phyloP scores from a whole-genome alignment of 1,139 yeast species.

The Diutina rugosa region DNA sequence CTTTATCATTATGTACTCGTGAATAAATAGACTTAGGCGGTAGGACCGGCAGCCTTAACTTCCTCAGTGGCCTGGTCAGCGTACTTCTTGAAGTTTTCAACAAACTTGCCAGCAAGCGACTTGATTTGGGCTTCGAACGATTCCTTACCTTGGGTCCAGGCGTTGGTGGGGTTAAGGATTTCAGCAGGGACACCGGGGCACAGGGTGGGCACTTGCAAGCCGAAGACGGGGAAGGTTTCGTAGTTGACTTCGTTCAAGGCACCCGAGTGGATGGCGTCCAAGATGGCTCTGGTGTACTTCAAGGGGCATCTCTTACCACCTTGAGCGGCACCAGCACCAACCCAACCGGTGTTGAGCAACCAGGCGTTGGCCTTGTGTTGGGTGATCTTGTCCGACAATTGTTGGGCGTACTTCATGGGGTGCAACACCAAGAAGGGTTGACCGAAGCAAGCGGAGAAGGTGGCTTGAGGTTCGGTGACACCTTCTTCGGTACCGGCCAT shows the following conservation, averaged over 20 bases:
- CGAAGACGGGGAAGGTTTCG: conserved; percentile 79
- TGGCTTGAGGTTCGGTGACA: conserved; percentile 95
- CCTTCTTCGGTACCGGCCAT: conserved; percentile 99
- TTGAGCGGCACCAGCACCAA: conserved; percentile 81
- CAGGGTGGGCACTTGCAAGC: conserved; percentile 73
- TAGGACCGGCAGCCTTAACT: conserved; percentile 90
- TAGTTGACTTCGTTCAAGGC: conserved; percentile 67
- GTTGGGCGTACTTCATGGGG: conserved; percentile 97
- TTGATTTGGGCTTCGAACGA: conserved; percentile 61
- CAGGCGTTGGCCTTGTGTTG: conserved; percentile 87
- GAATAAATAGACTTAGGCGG: neutral
- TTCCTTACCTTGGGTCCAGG: conserved; percentile 65
- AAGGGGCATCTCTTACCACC: conserved; percentile 98
- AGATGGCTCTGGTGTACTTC: conserved; percentile 93
- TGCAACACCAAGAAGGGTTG: conserved; percentile 97
- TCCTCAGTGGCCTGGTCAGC: conserved; percentile 73
- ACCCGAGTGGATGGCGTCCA: conserved; percentile 92
- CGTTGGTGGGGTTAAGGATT: conserved; percentile 75
- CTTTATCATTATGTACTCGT: neutral
- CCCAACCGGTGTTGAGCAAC: conserved; percentile 98
- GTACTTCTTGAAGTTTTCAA: conserved; percentile 79
- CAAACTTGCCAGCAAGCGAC: conserved; percentile 65
- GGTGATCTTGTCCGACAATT: conserved; percentile 87
- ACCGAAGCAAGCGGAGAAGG: conserved; percentile 98
- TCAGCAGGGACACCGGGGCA: conserved; percentile 77